phyloP scores from a whole-genome alignment of 1,284 basidiomycete genomes.

The Microbotryomycetes sp. region DNA sequence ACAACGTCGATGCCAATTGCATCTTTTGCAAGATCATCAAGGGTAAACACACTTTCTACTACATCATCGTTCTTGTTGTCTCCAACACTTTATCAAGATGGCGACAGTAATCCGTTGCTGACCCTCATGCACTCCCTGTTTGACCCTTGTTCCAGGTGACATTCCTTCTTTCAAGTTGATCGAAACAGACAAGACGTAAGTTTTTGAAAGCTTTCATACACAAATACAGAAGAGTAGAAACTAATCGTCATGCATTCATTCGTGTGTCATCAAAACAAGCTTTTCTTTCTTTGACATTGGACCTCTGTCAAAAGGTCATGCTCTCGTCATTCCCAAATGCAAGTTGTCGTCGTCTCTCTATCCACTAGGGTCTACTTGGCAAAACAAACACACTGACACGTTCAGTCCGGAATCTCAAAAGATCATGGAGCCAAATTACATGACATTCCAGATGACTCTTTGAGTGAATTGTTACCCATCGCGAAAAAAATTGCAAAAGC shows the following conservation, averaged over 20 bases:
- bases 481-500: conserved; percentile 45
- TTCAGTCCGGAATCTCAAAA: conserved; percentile 17
- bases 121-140: conserved; percentile 32
- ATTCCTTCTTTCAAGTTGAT: conserved; percentile 45
- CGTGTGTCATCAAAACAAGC: neutral
- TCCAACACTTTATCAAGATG: neutral
- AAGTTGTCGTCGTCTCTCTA: conserved; percentile 6
- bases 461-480: conserved; percentile 42
- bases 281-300: conserved; percentile 44
- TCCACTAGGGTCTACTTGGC: conserved; percentile 11
- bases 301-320: conserved; percentile 44
- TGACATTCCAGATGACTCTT: conserved; percentile 44
- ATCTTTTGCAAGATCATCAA: conserved; percentile 48
- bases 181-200: conserved; percentile 43
- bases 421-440: conserved; percentile 45
- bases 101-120: neutral
- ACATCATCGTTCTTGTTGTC: conserved; percentile 20
- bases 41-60: conserved; percentile 30
- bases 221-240: neutral
- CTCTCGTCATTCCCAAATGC: conserved; percentile 46
- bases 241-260: neutral
- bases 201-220: conserved; percentile 28
- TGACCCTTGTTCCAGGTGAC: conserved; percentile 19
- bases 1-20: conserved; percentile 36
- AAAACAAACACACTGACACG: conserved; percentile 9